Evolutionary conservation across 352 stramenopile species (phyloP).

Genomic region (Pseudoperonospora humuli): DNA sequence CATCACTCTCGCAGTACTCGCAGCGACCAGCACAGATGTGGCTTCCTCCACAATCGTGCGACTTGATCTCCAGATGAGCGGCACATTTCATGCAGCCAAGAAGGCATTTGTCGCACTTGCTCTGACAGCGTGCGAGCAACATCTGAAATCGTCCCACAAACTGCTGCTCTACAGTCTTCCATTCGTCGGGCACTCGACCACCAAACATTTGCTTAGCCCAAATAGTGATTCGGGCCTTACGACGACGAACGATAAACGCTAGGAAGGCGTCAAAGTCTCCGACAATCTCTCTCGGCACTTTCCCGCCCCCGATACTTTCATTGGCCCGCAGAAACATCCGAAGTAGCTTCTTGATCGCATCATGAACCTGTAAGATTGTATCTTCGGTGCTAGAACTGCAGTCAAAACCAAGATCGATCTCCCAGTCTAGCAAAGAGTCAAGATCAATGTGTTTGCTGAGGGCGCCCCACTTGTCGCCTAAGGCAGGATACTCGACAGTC

Average conservation of each 20-base stretch:
- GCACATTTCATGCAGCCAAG: slow-evolving; percentile 61
- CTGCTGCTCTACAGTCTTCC: slow-evolving; percentile 41
- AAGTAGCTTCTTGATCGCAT: slow-evolving; percentile 25
- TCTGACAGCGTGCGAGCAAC: slow-evolving; percentile 49
- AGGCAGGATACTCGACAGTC: slow-evolving; percentile 20
- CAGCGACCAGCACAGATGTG: slow-evolving; percentile 43
- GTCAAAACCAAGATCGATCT: slow-evolving; percentile 43
- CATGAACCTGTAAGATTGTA: slow-evolving; percentile 10
- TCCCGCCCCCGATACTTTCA: slow-evolving; percentile 2
- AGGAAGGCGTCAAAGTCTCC: slow-evolving; percentile 52
- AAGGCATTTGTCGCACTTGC: slow-evolving; percentile 39
- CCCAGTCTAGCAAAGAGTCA: slow-evolving; percentile 26
- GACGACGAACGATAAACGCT: slow-evolving; percentile 47
- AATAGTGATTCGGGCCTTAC: slow-evolving; percentile 33
- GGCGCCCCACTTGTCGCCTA: slow-evolving; percentile 30
- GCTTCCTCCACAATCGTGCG: slow-evolving; percentile 45
- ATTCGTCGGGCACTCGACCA: slow-evolving; percentile 34
- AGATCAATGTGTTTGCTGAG: slow-evolving; percentile 14
- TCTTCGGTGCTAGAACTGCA: slow-evolving; percentile 13
- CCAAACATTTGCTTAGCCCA: slow-evolving; percentile 40
- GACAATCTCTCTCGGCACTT: slow-evolving; percentile 21
- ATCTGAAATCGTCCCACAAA: slow-evolving; percentile 36
- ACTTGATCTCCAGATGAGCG: slow-evolving; percentile 16
- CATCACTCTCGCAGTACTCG: slow-evolving; percentile 36
- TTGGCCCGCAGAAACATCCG: slow-evolving; percentile 21